These are phyloP conservation scores for Stropharia rugosoannulata DNA, from an alignment of 768 basidiomycete species.

Conservation along the genomic window DNA sequence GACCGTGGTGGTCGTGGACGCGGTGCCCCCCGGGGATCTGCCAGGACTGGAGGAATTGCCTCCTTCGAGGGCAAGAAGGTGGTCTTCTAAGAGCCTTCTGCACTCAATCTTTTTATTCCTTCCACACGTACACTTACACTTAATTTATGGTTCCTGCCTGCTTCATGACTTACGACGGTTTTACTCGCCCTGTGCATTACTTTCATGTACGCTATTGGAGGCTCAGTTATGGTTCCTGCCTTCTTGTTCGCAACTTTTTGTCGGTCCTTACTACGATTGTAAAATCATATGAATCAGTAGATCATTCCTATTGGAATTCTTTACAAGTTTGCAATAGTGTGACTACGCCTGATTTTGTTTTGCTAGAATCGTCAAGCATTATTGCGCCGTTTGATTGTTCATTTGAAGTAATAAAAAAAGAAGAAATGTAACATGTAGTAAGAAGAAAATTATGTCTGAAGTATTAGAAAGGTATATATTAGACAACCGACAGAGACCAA, in stretches of 20 bases:
- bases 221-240: background rate
- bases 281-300: background rate
- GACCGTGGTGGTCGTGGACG: constrained; percentile 31
- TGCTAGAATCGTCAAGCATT: too few relatives aligned
- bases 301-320: background rate
- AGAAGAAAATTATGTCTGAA: background rate
- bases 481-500: background rate
- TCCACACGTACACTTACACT: background rate
- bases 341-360: background rate
- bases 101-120: constrained; percentile 4
- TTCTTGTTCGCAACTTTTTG: background rate
- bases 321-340: background rate
- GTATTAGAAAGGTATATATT: background rate
- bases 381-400: too few relatives aligned
- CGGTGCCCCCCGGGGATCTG: constrained; percentile 35
- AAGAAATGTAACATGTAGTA: background rate
- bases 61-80: constrained; percentile 67
- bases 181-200: background rate
- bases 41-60: constrained; percentile 65
- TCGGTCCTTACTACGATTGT: background rate
- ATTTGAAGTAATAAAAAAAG: too few relatives aligned
- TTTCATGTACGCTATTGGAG: background rate
- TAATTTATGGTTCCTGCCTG: background rate
- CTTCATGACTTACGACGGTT: constrained; percentile 6
- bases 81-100: constrained; percentile 43